Evolutionary conservation across 2,329 filamentous ascomycete genomes (phyloP).

Genomic region (Nigrograna mackinnonii): DNA sequence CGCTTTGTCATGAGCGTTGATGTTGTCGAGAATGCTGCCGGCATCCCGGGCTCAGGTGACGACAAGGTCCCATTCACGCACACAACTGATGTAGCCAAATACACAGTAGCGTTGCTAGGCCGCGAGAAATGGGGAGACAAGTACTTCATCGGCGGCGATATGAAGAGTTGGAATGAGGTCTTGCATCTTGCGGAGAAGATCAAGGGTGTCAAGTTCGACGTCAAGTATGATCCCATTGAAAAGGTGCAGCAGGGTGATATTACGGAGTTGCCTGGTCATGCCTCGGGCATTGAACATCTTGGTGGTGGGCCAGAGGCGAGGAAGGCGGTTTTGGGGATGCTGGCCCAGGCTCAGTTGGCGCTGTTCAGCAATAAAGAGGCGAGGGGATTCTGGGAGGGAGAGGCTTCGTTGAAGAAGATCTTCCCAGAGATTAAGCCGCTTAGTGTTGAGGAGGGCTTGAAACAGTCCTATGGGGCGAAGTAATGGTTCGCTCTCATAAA

Average conservation of each 20-base stretch:
- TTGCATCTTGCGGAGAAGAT: constrained; percentile 46
- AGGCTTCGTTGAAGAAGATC: not conserved
- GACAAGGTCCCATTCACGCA: constrained; percentile 16
- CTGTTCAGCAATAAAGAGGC: not conserved
- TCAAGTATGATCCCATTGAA: constrained; percentile 17
- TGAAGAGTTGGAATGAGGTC: constrained; percentile 50
- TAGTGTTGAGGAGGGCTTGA: not conserved
- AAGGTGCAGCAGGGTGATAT: constrained; percentile 12
- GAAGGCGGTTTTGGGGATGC: not conserved
- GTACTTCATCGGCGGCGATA: constrained; percentile 37
- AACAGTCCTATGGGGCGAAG: no score
- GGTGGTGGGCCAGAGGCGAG: no score
- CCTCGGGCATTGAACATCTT: not conserved
- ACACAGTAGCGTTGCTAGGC: constrained; percentile 13
- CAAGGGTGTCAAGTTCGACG: constrained; percentile 13
- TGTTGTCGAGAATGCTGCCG: constrained; percentile 15
- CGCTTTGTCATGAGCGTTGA: constrained; percentile 17
- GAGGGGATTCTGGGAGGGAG: not conserved
- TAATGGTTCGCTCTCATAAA: no score
- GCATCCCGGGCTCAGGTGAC: constrained; percentile 20
- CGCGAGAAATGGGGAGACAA: constrained; percentile 39
- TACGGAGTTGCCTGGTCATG: constrained; percentile 20
- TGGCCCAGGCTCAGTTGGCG: not conserved
- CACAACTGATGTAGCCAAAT: constrained; percentile 19
- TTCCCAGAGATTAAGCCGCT: not conserved